These are phyloP conservation scores for Xenoacremonium recifei DNA, from an alignment of 2,329 filamentous ascomycete species.

Conservation along the genomic window DNA sequence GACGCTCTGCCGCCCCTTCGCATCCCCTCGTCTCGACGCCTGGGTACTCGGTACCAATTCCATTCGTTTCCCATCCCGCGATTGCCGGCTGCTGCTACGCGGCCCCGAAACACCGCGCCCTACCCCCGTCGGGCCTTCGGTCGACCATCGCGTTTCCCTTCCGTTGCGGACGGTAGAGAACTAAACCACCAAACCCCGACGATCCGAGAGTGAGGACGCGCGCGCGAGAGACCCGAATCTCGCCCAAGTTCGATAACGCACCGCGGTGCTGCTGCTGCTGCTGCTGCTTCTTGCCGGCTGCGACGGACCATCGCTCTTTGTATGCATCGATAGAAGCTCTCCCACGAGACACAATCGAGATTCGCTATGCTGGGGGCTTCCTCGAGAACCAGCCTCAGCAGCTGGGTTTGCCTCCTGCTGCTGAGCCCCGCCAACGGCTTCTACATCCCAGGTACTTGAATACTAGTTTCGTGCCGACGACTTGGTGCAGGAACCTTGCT, in stretches of 20 bases:
- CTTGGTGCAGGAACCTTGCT: slow-evolving; percentile 5
- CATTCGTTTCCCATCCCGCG: slow-evolving; percentile 6
- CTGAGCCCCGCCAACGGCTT: slow-evolving; percentile 56
- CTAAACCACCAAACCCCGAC: no score
- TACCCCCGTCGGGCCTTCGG: no score
- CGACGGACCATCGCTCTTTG: background rate
- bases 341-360: background rate
- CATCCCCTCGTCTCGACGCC: background rate
- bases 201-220: no score
- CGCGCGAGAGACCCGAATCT: no score
- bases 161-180: background rate
- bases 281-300: background rate
- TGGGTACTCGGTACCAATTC: slow-evolving; percentile 10
- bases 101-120: no score
- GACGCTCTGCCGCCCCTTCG: background rate
- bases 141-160: background rate
- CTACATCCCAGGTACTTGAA: slow-evolving; percentile 85
- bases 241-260: no score
- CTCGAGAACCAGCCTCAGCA: slow-evolving; percentile 35
- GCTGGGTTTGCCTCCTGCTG: slow-evolving; percentile 43
- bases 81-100: slow-evolving; percentile 18
- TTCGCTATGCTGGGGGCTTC: slow-evolving; percentile 27
- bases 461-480: no score
- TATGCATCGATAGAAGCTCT: slow-evolving; percentile 1
- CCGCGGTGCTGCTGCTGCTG: background rate